A percentile compares a stretch with the other conserved stretches of the same genome.
phyloP scores from a whole-genome alignment of 2,329 filamentous ascomycete species.

The Pseudopithomyces chartarum region DNA sequence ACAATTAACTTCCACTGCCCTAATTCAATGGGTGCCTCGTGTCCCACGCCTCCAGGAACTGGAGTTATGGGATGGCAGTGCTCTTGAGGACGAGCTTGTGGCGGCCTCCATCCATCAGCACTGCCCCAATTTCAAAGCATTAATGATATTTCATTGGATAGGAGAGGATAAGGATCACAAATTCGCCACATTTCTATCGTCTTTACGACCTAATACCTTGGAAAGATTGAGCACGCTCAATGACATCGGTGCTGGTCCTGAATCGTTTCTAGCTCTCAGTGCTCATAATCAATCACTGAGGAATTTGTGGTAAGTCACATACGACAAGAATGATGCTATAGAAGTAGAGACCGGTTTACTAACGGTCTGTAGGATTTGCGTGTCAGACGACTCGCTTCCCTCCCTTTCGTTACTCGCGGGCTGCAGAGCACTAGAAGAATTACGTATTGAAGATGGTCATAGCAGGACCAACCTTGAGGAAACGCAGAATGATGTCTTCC shows the following conservation, averaged over 20 bases:
- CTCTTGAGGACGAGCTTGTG: conserved; percentile 60
- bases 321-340: neutral
- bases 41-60: conserved; percentile 64
- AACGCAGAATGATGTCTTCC: conserved; percentile 58
- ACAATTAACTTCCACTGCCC: conserved; percentile 55
- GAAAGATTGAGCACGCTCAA: conserved; percentile 63
- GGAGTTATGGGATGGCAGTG: conserved; percentile 65
- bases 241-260: conserved; percentile 58
- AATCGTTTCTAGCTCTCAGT: conserved; percentile 60
- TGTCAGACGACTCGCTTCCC: conserved; percentile 55
- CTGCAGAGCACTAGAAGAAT: conserved; percentile 55
- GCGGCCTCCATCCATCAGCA: conserved; percentile 59
- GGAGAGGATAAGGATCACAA: conserved; percentile 60
- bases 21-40: conserved; percentile 64
- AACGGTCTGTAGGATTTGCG: conserved; percentile 47
- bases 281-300: conserved; percentile 61
- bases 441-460: conserved; percentile 55
- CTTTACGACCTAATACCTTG: conserved; percentile 62
- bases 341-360: neutral
- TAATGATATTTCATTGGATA: conserved; percentile 58
- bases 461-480: conserved; percentile 54
- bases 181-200: conserved; percentile 63
- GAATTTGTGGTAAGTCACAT: conserved; percentile 22
- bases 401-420: conserved; percentile 55
- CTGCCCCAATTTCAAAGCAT: conserved; percentile 65